Percentiles rank a stretch among this genome's conserved stretches.
Evolutionary conservation across 1,139 yeast species (phyloP).

Genomic region (Geotrichum candidum): DNA sequence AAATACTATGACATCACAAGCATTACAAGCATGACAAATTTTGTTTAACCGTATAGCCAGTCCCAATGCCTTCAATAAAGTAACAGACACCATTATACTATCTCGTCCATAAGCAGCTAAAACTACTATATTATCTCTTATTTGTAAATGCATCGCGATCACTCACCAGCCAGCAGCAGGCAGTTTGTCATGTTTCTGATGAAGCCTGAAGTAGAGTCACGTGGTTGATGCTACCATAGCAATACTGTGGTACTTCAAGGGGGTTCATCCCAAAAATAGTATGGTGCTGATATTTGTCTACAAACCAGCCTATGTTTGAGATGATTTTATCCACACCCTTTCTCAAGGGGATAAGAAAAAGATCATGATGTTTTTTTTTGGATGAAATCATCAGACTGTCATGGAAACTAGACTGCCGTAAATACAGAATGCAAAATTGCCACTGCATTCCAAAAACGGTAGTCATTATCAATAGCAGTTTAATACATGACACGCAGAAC

Average conservation of each 20-base stretch:
- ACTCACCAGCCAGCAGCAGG: background rate
- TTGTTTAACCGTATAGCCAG: no score
- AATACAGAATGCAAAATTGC: no score
- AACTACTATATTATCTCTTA: background rate
- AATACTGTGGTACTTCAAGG: background rate
- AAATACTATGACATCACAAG: background rate
- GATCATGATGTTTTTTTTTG: background rate
- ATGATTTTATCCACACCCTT: background rate
- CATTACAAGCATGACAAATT: background rate
- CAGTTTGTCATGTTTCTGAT: background rate
- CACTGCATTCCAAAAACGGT: no score
- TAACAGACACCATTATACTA: background rate
- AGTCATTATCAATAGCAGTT: no score
- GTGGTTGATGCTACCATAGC: no score
- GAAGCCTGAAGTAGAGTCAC: no score
- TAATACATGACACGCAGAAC: no score
- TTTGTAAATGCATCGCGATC: background rate
- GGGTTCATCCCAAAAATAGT: background rate
- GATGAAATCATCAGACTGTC: background rate
- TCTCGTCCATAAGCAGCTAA: background rate
- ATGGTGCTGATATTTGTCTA: background rate
- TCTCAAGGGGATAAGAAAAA: background rate
- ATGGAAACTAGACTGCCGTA: no score
- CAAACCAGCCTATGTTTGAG: no score
- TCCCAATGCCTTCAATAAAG: no score